Conservation (phyloP, 2,329 filamentous ascomycete species). For the Diaporthe humulicola region DNA sequence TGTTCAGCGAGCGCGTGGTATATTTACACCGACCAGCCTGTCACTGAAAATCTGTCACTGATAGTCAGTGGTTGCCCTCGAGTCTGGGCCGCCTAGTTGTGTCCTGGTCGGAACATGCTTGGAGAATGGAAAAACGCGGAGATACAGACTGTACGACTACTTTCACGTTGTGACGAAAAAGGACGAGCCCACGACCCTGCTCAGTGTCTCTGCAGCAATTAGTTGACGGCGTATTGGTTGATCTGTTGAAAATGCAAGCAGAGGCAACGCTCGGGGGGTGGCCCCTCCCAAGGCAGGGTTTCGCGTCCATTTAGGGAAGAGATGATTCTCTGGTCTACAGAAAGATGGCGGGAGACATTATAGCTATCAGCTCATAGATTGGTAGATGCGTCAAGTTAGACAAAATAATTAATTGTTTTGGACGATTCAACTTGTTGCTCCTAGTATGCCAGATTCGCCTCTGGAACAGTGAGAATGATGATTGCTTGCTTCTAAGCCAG, state of each 20-base stretch:
- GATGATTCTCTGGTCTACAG: neutral
- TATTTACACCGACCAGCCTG: neutral
- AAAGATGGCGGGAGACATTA: neutral
- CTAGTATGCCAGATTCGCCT: neutral
- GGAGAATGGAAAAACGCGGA: neutral
- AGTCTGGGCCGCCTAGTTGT: neutral
- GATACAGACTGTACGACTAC: conserved; percentile 10
- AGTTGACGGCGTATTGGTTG: neutral
- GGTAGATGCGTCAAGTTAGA: conserved; percentile 2
- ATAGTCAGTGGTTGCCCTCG: neutral
- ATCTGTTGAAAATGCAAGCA: neutral
- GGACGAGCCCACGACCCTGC: neutral
- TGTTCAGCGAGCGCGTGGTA: neutral
- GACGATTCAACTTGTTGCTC: neutral
- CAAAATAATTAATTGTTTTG: neutral
- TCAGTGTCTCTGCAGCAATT: neutral
- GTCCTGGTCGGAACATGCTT: neutral
- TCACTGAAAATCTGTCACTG: neutral
- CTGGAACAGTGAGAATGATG: neutral
- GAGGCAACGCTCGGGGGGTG: too few relatives aligned
- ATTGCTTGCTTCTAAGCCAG: neutral
- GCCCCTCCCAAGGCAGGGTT: neutral
- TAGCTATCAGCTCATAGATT: neutral
- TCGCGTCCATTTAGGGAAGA: neutral
- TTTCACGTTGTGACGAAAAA: neutral